Evolutionary conservation across 305 asterid genomes (phyloP), one percentile per base, ranked within the genome.

Genomic region (Fraxinus sp.): DNA sequence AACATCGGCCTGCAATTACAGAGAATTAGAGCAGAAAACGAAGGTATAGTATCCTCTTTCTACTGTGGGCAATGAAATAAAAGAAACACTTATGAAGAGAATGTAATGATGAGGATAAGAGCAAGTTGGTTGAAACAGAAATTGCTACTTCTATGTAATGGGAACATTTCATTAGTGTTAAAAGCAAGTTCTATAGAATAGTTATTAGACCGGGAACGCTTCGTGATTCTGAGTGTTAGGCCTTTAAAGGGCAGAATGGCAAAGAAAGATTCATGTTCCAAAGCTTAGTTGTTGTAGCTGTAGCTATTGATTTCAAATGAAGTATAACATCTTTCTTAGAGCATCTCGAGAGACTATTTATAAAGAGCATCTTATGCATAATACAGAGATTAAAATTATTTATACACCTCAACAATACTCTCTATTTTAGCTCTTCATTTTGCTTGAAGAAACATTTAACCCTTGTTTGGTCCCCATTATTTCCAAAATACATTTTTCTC

Each of bases 1-100:
- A 59, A 92, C 93, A 85, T 93, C 97, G 0, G 97, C 97, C 97
- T 93, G 88, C 68, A 78, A 77, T 83, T 82, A 30, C 36, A 43
- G 75, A 78, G n/a, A 75, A 86, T 0, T 18, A 2, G 32, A 81
- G 79, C 26, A 20, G 66, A 8, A 77, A 77, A 18, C 0, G 3
- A 7, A 14, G 16, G 7, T 26, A 26, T 9, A 46, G 20, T 26
- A 46, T 9, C 71, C 79, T 30, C 57, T 43, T 64, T 18, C 57
- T 10, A 79, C 24, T 39, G 72, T 6, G 59, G 49, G 74, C 37
- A 55, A 5, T 24, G 49, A 79, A 41, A 52, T 73, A 28, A 8
- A 77, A 36, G 79, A 68, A 16, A 46, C 66, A 33, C 20, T 13
- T 16, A 16, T 5, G 62, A 16, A 52, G 62, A 52, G 62, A 52